Percentiles rank a stretch among this genome's conserved stretches.
Conservation (phyloP, 352 stramenopile species). For the Phytophthora pluvialis region DNA sequence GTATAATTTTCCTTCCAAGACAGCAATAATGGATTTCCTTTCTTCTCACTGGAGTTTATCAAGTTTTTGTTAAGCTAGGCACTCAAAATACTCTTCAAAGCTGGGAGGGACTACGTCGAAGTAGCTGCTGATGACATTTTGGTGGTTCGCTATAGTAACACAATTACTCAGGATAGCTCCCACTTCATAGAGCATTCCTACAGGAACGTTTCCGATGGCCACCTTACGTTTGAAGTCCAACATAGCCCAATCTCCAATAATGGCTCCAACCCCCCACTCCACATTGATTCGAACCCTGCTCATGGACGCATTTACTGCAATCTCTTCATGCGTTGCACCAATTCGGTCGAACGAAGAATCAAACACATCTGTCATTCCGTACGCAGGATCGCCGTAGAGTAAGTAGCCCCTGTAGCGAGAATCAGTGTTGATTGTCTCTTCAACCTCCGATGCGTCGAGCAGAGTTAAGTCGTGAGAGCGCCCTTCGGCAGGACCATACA, state of each 20-base stretch:
- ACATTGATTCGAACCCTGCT: background rate
- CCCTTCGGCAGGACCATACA: background rate
- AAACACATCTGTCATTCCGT: conserved; percentile 11
- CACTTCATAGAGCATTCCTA: conserved; percentile 9
- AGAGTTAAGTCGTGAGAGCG: conserved; percentile 1
- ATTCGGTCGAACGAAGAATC: conserved; percentile 6
- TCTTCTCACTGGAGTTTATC: background rate
- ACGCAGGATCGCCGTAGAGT: conserved; percentile 8
- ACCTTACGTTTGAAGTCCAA: conserved; percentile 15
- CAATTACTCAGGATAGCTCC: conserved; percentile 8
- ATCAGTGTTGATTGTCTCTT: too few species aligned
- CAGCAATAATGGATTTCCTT: conserved; percentile 4
- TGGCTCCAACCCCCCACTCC: background rate
- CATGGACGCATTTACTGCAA: conserved; percentile 3
- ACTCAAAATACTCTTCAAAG: conserved; percentile 10
- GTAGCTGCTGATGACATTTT: conserved; percentile 11
- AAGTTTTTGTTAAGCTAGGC: background rate
- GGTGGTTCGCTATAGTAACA: background rate
- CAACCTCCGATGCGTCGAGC: background rate
- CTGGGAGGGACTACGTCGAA: conserved; percentile 3
- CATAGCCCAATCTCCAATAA: conserved; percentile 8
- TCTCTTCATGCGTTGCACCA: background rate
- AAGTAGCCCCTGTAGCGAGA: background rate
- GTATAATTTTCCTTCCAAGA: too few species aligned
- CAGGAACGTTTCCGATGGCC: conserved; percentile 4